A percentile compares a stretch with the other conserved stretches of the same genome.
These are phyloP conservation scores for Coniochaeta hoffmannii DNA, from an alignment of 2,329 filamentous ascomycete species.

Conservation along the genomic window DNA sequence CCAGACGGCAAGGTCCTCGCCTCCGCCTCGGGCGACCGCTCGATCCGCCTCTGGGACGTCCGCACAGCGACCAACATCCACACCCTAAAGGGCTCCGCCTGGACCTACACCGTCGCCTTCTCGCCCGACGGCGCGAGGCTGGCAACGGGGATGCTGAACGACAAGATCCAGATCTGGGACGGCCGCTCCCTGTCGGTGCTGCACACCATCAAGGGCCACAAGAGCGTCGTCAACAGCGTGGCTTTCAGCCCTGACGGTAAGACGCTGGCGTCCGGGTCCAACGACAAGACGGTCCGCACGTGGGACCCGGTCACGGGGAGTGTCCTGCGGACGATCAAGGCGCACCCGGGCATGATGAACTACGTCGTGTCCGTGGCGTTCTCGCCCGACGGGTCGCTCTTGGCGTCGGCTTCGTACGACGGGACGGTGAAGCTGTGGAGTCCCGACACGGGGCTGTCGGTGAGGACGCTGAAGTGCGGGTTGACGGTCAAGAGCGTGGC, in stretches of 20 bases:
- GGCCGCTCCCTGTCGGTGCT: not conserved
- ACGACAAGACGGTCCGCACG: not conserved
- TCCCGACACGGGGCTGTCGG: not conserved
- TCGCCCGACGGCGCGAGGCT: not conserved
- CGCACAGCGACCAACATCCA: not conserved
- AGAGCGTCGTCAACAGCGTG: not conserved
- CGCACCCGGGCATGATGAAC: not conserved
- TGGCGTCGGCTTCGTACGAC: not conserved
- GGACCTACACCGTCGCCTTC: not conserved
- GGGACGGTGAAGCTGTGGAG: not conserved
- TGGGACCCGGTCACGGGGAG: not conserved
- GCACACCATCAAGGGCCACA: slow-evolving; percentile 3
- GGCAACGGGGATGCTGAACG: not conserved
- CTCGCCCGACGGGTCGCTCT: not conserved
- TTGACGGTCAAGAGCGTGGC: not conserved
- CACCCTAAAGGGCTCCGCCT: not conserved
- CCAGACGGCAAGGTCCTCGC: not conserved
- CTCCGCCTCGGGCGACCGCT: not conserved
- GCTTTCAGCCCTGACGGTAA: not conserved
- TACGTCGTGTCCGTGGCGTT: not conserved
- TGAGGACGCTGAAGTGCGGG: not conserved
- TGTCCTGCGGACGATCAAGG: not conserved
- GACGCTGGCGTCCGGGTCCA: not conserved
- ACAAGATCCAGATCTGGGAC: not conserved
- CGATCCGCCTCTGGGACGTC: slow-evolving; percentile 3